phyloP scores from a whole-genome alignment of 2,329 filamentous ascomycete species.

The Coleophoma crateriformis region DNA sequence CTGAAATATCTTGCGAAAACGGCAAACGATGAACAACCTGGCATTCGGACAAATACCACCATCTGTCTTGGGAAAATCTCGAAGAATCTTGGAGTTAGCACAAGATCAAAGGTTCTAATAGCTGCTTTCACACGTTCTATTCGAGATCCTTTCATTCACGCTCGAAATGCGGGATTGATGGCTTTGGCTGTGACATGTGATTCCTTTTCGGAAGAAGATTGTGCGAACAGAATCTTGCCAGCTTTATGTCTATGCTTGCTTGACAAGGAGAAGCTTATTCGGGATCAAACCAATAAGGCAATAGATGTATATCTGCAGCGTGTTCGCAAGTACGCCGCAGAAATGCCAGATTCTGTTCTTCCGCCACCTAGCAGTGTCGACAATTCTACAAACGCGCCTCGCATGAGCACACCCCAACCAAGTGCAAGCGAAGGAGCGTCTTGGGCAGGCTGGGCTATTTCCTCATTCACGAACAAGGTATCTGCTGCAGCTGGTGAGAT shows the following conservation, averaged over 20 bases:
- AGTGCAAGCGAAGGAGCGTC: conserved; percentile 51
- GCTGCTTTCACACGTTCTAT: conserved; percentile 88
- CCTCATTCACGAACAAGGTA: conserved; percentile 94
- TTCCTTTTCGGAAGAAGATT: conserved; percentile 84
- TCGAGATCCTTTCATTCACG: conserved; percentile 91
- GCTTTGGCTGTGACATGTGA: conserved; percentile 82
- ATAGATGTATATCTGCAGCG: conserved; percentile 80
- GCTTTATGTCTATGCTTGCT: conserved; percentile 78
- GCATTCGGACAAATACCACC: conserved; percentile 95
- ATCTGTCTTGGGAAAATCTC: conserved; percentile 97
- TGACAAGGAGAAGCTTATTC: conserved; percentile 92
- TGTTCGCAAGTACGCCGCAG: conserved; percentile 70
- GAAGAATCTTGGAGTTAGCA: conserved; percentile 73
- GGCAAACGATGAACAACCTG: conserved; percentile 94
- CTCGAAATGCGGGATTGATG: conserved; percentile 81
- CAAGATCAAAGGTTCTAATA: conserved; percentile 82
- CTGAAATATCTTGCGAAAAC: conserved; percentile 89
- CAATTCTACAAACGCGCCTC: conserved; percentile 44
- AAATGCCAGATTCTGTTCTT: conserved; percentile 75
- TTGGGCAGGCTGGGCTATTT: conserved; percentile 98
- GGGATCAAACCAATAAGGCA: conserved; percentile 86
- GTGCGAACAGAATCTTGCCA: conserved; percentile 76
- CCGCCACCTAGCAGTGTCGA: conserved; percentile 55
- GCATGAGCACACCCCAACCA: conserved; percentile 74
- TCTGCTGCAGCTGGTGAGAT: conserved; percentile 84